A percentile compares a stretch with the other conserved stretches of the same genome.
These are phyloP conservation scores for Arabis alpina DNA, from an alignment of 345 rosid genomes.

Conservation along the genomic window DNA sequence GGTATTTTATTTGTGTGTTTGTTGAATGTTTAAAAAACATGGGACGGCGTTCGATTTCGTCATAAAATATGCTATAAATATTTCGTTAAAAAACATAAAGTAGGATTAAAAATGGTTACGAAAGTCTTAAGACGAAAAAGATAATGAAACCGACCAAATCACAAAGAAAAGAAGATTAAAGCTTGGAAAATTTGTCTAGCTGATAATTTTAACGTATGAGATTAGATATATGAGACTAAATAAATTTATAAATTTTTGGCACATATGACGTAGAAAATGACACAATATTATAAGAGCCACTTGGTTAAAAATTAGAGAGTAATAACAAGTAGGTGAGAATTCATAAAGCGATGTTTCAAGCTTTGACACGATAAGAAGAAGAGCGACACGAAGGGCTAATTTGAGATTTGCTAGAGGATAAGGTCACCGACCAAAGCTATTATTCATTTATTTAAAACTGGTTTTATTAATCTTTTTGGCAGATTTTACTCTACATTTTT, in stretches of 20 bases:
- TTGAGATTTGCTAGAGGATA: constrained; percentile 30
- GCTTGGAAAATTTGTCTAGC: not conserved
- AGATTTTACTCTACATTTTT: not conserved
- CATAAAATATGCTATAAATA: not conserved
- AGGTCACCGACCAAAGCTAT: constrained; percentile 41
- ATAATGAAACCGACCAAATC: constrained; percentile 11
- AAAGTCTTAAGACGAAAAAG: not conserved
- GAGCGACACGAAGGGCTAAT: constrained; percentile 39
- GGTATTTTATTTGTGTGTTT: not conserved
- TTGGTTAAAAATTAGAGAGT: not conserved
- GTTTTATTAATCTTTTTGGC: not conserved
- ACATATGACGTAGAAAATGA: not conserved
- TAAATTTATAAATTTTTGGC: not conserved
- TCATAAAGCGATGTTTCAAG: constrained; percentile 26
- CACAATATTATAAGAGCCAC: not conserved
- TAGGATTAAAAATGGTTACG: not conserved
- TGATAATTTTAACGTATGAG: too few species aligned
- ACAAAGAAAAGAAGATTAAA: not conserved
- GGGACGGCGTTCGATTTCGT: not conserved
- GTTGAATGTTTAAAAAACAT: not conserved
- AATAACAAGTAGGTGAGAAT: constrained; percentile 25
- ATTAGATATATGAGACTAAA: too few species aligned
- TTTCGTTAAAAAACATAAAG: not conserved
- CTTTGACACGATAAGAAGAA: constrained; percentile 28
- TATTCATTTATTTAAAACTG: constrained; percentile 2